Evolutionary conservation across 352 stramenopile species (phyloP).

Genomic region (Pythium aristosporum): DNA sequence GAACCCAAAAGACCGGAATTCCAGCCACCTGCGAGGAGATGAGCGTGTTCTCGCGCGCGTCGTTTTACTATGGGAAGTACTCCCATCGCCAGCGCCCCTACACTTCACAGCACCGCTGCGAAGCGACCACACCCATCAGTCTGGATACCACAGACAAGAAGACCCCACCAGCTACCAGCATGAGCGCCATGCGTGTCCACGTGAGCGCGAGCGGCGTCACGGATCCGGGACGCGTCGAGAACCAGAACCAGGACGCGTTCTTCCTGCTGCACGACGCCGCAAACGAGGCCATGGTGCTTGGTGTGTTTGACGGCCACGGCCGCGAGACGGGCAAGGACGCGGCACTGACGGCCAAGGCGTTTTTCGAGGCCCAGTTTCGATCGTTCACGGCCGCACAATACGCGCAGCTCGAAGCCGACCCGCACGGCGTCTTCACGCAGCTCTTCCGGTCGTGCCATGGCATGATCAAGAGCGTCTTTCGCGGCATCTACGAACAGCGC

Average conservation of each 20-base stretch:
- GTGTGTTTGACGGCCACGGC: slow-evolving; percentile 87
- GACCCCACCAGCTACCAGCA: neutral
- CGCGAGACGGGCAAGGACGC: slow-evolving; percentile 72
- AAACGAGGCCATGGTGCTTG: slow-evolving; percentile 52
- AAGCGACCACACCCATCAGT: slow-evolving; percentile 6
- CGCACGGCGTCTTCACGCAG: slow-evolving; percentile 42
- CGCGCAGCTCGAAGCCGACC: slow-evolving; percentile 46
- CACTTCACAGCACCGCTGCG: neutral
- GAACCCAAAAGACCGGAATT: neutral
- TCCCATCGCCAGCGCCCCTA: neutral
- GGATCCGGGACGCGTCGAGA: slow-evolving; percentile 49
- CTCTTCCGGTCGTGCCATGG: slow-evolving; percentile 66
- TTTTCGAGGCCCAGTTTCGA: slow-evolving; percentile 65
- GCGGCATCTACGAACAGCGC: slow-evolving; percentile 51
- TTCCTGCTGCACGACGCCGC: slow-evolving; percentile 57
- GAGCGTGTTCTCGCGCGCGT: slow-evolving; percentile 12
- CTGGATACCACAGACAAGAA: slow-evolving; percentile 5
- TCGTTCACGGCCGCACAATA: slow-evolving; percentile 47
- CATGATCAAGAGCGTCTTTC: slow-evolving; percentile 62
- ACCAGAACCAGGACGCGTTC: slow-evolving; percentile 89
- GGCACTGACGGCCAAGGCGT: slow-evolving; percentile 54
- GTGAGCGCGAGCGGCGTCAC: slow-evolving; percentile 52
- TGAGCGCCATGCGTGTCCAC: slow-evolving; percentile 5
- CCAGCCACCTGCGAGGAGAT: slow-evolving; percentile 7
- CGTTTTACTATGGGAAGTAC: slow-evolving; percentile 25